A percentile compares a stretch with the other conserved stretches of the same genome.
These are phyloP conservation scores for Colletotrichum tropicicola DNA, from an alignment of 2,329 filamentous ascomycete genomes.

Conservation along the genomic window DNA sequence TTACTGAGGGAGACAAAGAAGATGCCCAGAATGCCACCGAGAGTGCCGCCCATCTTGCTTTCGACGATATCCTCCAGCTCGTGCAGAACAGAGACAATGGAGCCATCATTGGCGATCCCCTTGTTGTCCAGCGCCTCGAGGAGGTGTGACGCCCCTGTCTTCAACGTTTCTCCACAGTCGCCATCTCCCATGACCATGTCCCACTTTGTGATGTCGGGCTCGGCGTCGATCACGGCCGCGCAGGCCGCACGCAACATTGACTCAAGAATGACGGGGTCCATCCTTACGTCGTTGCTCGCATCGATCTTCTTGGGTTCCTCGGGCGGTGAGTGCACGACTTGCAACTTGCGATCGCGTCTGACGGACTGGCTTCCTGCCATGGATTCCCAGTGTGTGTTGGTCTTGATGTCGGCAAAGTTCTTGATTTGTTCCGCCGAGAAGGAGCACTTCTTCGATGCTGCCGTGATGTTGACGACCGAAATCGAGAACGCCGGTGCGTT, in stretches of 20 bases:
- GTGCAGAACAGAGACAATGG: slow-evolving; percentile 55
- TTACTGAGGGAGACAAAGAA: slow-evolving; percentile 55
- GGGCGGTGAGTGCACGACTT: slow-evolving; percentile 49
- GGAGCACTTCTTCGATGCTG: slow-evolving; percentile 51
- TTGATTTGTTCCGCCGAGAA: slow-evolving; percentile 65
- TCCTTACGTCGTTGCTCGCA: slow-evolving; percentile 50
- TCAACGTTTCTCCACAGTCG: slow-evolving; percentile 71
- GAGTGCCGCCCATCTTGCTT: slow-evolving; percentile 61
- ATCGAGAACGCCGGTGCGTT: slow-evolving; percentile 78
- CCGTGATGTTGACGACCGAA: slow-evolving; percentile 68
- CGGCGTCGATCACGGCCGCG: slow-evolving; percentile 62
- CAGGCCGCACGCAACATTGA: slow-evolving; percentile 64
- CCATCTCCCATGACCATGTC: slow-evolving; percentile 72
- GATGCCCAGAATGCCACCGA: slow-evolving; percentile 62
- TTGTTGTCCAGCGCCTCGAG: slow-evolving; percentile 53
- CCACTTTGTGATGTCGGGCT: slow-evolving; percentile 70
- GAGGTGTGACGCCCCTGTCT: slow-evolving; percentile 58
- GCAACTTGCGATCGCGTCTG: slow-evolving; percentile 47
- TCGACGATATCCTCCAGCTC: slow-evolving; percentile 65
- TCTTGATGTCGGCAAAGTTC: slow-evolving; percentile 70
- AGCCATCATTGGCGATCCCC: slow-evolving; percentile 51
- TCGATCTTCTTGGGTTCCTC: slow-evolving; percentile 47
- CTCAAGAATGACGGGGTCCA: slow-evolving; percentile 62
- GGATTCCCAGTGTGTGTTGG: slow-evolving; percentile 65
- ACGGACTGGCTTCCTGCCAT: slow-evolving; percentile 55